Percentiles rank a stretch among this genome's conserved stretches.
phyloP scores from a whole-genome alignment of 2,329 filamentous ascomycete genomes.

The Blastomyces parvus region DNA sequence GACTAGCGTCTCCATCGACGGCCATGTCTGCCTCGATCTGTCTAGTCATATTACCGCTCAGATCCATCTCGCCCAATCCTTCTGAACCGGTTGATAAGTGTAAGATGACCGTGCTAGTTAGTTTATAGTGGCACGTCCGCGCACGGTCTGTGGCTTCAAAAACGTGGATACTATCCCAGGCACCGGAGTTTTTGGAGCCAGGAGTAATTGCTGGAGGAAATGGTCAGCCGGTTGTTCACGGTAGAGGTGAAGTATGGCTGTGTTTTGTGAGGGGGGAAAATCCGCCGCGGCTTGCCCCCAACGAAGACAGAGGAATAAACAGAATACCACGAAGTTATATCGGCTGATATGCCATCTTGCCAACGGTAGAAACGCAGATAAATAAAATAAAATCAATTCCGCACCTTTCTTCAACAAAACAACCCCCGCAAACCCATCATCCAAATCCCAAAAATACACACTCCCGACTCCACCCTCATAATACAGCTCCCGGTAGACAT shows the following conservation, averaged over 20 bases:
- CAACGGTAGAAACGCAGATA: not conserved
- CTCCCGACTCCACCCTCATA: slow-evolving; percentile 95
- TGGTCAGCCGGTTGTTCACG: not conserved
- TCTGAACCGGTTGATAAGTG: slow-evolving; percentile 63
- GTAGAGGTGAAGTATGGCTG: not conserved
- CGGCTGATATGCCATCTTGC: not conserved
- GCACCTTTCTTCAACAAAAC: slow-evolving; percentile 88
- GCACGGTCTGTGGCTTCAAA: slow-evolving; percentile 93
- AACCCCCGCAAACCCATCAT: slow-evolving; percentile 94
- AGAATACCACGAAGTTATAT: not conserved
- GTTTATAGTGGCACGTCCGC: slow-evolving; percentile 89
- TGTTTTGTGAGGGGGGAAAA: not conserved
- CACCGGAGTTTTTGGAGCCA: slow-evolving; percentile 60
- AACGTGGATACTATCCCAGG: slow-evolving; percentile 98
- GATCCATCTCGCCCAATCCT: slow-evolving; percentile 72
- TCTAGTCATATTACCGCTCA: slow-evolving; percentile 95
- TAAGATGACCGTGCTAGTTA: slow-evolving; percentile 93
- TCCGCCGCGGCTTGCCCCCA: not conserved
- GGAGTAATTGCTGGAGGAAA: slow-evolving; percentile 50
- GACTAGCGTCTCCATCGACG: slow-evolving; percentile 80
- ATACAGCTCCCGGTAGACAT: slow-evolving; percentile 83
- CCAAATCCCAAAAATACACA: slow-evolving; percentile 97
- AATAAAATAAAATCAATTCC: not conserved
- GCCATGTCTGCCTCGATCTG: slow-evolving; percentile 88
- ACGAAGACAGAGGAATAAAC: not conserved